Evolutionary conservation across 129 eudicot genomes (phyloP), one percentile per base, ranked within the genome.

Genomic region (Helianthus tuberosus): DNA sequence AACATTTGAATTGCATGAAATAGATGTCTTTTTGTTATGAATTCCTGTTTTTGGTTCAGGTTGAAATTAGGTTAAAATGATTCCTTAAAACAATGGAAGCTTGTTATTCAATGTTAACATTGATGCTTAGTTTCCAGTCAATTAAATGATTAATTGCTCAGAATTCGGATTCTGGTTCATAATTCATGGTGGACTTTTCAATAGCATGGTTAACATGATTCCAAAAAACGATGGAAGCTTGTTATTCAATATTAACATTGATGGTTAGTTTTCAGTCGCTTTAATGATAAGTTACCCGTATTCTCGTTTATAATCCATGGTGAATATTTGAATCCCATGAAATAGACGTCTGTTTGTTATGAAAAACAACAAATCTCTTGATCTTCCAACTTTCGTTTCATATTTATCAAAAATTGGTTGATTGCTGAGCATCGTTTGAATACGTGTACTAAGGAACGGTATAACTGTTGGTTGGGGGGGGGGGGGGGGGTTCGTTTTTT

Each of bases 401-500:
- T 39, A 38, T 5, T 50, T 64, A 6, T n/a, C 36, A 38, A 55
- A 65, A 38, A 39, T 51, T 8, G 67, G 59, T 27, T 67, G 17
- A 10, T 46, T 67, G 66, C 47, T 66, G 14, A 43, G 6, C 6
- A 16, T 32, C 5, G 15, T 43, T 46, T 68, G 15, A 43, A 43
- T 55, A 46, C 23, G 13, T 44, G 46, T 55, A 65, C 12, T 53
- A 52, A 53, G 20, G 25, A 23, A 23, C 23, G 41, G 14, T 38
- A 16, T 6, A 9, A 23, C 7, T 11, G 8, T 32, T 76, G 17
- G 61, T 55, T n/a, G n/a, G n/a, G n/a, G n/a, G n/a, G n/a, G n/a
- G n/a, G n/a, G n/a, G n/a, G n/a, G n/a, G n/a, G n/a, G n/a, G n/a
- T 76, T 46, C 11, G 35, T 25, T 76, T 76, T 35, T 20, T 14